Percentiles rank a stretch among this genome's conserved stretches.
These are phyloP conservation scores for Camellia lanceoleosa DNA, from an alignment of 148 eudicot genomes.

Conservation along the genomic window DNA sequence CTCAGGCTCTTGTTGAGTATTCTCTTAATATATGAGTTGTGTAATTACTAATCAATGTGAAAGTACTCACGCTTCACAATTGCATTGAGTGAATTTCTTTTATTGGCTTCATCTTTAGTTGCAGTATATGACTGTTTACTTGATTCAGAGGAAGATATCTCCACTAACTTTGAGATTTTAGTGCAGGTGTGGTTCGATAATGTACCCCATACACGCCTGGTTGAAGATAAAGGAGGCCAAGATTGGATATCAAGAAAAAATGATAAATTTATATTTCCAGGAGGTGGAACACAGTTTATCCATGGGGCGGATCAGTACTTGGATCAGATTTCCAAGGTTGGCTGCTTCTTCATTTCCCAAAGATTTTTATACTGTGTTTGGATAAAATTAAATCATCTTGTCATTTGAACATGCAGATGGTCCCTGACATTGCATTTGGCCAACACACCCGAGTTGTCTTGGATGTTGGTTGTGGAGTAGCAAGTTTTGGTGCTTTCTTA, in stretches of 20 bases:
- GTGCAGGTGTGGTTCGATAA: slow-evolving; percentile 69
- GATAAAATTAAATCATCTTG: slow-evolving; percentile 16
- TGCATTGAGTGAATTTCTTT: neutral
- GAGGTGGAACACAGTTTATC: slow-evolving; percentile 59
- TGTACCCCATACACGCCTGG: slow-evolving; percentile 59
- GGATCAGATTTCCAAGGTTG: slow-evolving; percentile 74
- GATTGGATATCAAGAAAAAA: slow-evolving; percentile 54
- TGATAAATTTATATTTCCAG: slow-evolving; percentile 63
- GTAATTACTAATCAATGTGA: neutral
- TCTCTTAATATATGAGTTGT: neutral
- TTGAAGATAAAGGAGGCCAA: slow-evolving; percentile 63
- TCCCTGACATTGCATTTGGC: slow-evolving; percentile 68
- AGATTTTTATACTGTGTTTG: neutral
- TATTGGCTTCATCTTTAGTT: neutral
- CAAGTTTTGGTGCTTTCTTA: slow-evolving; percentile 77
- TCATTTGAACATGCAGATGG: slow-evolving; percentile 50
- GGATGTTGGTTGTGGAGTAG: slow-evolving; percentile 75
- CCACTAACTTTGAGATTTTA: slow-evolving; percentile 11
- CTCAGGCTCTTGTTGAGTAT: neutral
- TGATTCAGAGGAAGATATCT: neutral
- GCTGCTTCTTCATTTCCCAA: neutral
- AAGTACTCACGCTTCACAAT: too few relatives aligned
- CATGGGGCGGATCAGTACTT: slow-evolving; percentile 67
- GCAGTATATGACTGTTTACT: neutral
- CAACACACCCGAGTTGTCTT: slow-evolving; percentile 51